Percentiles rank a stretch among this genome's conserved stretches.
Conservation (phyloP, 106 monocot species). For the Acorus calamus region DNA sequence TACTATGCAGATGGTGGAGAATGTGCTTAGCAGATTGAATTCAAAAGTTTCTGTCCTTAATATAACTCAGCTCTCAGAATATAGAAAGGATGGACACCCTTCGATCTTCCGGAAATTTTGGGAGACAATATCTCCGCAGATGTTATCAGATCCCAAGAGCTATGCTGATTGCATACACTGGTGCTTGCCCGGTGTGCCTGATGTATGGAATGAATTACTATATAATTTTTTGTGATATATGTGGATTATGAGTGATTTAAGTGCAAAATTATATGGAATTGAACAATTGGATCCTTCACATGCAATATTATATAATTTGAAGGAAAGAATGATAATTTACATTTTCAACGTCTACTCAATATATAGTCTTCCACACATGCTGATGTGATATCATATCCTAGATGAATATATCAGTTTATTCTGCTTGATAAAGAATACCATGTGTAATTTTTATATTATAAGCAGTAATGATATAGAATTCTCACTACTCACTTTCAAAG, state of each 20-base stretch:
- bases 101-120: constrained; percentile 75
- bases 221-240: constrained; percentile 38
- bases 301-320: too few species aligned
- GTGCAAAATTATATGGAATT: background rate
- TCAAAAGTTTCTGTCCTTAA: constrained; percentile 52
- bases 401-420: too few species aligned
- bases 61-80: constrained; percentile 77
- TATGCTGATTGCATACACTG: constrained; percentile 84
- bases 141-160: constrained; percentile 46
- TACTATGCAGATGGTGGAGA: constrained; percentile 46
- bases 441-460: too few species aligned
- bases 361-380: too few species aligned
- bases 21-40: constrained; percentile 20
- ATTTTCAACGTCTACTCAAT: too few species aligned
- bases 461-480: too few species aligned
- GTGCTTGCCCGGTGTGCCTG: constrained; percentile 81
- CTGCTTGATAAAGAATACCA: too few species aligned
- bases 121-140: constrained; percentile 43
- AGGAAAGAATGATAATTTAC: too few species aligned
- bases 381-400: too few species aligned
- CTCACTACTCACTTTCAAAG: too few species aligned
- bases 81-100: constrained; percentile 74
- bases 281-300: background rate
- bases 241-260: background rate
- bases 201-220: constrained; percentile 80